Evolutionary conservation across 1,139 yeast species (phyloP), one percentile per base, ranked within the genome.

Genomic region (Blastobotrys arbuscula): DNA sequence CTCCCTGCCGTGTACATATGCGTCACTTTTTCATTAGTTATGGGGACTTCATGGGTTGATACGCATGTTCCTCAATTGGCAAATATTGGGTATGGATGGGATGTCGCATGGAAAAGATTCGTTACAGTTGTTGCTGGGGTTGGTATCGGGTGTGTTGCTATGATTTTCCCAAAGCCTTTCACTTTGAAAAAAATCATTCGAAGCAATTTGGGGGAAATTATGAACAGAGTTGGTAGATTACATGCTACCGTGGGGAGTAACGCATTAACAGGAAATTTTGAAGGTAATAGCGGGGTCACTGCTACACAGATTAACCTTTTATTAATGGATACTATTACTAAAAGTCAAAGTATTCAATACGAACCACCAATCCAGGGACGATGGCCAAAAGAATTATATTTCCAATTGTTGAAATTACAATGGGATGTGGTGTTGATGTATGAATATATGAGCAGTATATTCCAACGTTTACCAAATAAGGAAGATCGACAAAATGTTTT

Each of bases 31-130:
- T 54, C 58, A 1, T 52, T 68, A 23, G 66, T 66, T 2, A 46
- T 60, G 15, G 69, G 68, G 3, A 57, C 65, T 35, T 59, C 67
- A 23, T 68, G 69, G 68, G 56, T 53, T 20, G 60, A 62, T 38
- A 28, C 57, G 38, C 41, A 45, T 39, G 24, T 48, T 44, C 43
- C 42, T 8, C 39, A 19, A 10, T 24, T 50, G 44, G 20, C 45
- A 37, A n/a, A 58, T 50, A 50, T 56, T 3, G 67, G 66, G 3
- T 42, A 44, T n/a, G 72, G 71, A 1, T 66, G 59, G 52, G 48
- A 54, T 2, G 65, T 64, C 13, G 69, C 70, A 1, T 68, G 70
- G 70, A 52, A 63, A 7, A 59, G 72, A 21, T 64, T 64, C 30
- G 63, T 62, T 8, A 59, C 65, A 0, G 70, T 65, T 10, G 36